A percentile compares a stretch with the other conserved stretches of the same genome.
Conservation (phyloP, 2,329 filamentous ascomycete genomes). For the Coniochaeta hoffmannii region DNA sequence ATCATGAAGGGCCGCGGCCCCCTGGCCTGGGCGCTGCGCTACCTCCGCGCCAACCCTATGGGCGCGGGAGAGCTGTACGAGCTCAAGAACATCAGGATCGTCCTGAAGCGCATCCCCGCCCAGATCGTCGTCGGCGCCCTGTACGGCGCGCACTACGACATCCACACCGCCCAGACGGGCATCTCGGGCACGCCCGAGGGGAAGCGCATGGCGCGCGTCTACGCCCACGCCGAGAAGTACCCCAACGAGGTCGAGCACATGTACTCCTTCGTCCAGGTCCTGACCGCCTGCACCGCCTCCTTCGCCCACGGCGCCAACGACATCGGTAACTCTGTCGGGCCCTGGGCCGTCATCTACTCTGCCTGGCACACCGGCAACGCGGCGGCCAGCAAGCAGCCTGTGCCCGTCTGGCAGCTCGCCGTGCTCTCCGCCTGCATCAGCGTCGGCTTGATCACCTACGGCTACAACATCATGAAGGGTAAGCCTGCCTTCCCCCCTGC, state of each 20-base stretch:
- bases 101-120: constrained; percentile 61
- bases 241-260: constrained; percentile 63
- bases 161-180: constrained; percentile 68
- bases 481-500: constrained; percentile 20
- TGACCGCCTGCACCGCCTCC: constrained; percentile 64
- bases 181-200: constrained; percentile 67
- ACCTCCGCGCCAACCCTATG: constrained; percentile 65
- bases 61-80: constrained; percentile 70
- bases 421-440: constrained; percentile 58
- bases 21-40: constrained; percentile 78
- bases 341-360: constrained; percentile 63
- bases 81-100: constrained; percentile 57
- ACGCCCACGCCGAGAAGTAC: constrained; percentile 56
- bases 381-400: constrained; percentile 52
- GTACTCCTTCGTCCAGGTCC: constrained; percentile 59
- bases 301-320: constrained; percentile 75
- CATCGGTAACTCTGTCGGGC: constrained; percentile 63
- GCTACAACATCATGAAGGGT: constrained; percentile 81
- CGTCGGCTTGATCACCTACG: constrained; percentile 64
- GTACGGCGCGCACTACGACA: constrained; percentile 77
- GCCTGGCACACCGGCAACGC: constrained; percentile 59
- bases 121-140: constrained; percentile 54
- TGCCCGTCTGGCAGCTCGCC: constrained; percentile 70
- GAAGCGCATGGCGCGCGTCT: constrained; percentile 61
- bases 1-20: constrained; percentile 57